These are phyloP conservation scores for Alternaria conjuncta DNA, from an alignment of 2,329 filamentous ascomycete genomes.

Conservation along the genomic window DNA sequence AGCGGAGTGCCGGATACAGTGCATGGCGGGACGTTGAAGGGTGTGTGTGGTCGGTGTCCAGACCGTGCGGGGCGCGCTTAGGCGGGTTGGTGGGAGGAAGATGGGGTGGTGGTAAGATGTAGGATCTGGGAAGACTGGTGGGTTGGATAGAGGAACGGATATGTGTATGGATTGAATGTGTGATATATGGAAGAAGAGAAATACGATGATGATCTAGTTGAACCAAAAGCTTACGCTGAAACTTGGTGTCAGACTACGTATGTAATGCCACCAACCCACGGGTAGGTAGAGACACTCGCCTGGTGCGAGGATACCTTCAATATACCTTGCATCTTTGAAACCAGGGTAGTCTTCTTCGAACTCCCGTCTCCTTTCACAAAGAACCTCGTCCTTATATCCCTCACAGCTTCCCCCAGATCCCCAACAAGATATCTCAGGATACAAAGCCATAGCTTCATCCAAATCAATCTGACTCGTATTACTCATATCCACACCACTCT, in stretches of 20 bases:
- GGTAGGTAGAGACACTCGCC: slow-evolving; percentile 91
- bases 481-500: slow-evolving; percentile 80
- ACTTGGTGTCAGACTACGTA: slow-evolving; percentile 81
- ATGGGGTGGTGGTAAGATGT: background rate
- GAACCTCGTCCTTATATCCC: slow-evolving; percentile 43
- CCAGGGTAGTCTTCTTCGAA: slow-evolving; percentile 53
- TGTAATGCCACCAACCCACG: slow-evolving; percentile 98
- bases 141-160: background rate
- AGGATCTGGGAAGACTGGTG: background rate
- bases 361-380: slow-evolving; percentile 11
- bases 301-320: slow-evolving; percentile 78
- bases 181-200: background rate
- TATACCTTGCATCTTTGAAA: slow-evolving; percentile 68
- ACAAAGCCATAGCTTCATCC: slow-evolving; percentile 66
- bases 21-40: background rate
- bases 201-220: slow-evolving; percentile 21
- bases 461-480: slow-evolving; percentile 87
- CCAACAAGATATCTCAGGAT: slow-evolving; percentile 28
- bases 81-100: background rate
- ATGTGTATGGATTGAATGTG: background rate
- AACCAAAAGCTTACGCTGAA: slow-evolving; percentile 98
- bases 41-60: background rate
- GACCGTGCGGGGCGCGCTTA: background rate
- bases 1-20: background rate
- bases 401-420: slow-evolving; percentile 41